phyloP scores from a whole-genome alignment of 306 rosid genomes.

The Boehmeria nivea region DNA sequence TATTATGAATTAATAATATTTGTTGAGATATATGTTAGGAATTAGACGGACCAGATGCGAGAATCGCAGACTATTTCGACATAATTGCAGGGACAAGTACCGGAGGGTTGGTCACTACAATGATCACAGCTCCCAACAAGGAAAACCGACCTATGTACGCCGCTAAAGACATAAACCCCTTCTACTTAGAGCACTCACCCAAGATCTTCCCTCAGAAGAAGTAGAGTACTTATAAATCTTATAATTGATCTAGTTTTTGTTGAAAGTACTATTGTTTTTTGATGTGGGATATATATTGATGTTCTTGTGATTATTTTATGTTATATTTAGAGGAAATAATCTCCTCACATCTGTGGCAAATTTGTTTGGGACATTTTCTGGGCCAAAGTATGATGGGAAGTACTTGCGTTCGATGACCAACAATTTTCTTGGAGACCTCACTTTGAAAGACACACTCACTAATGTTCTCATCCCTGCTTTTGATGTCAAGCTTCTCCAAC shows the following conservation, averaged over 20 bases:
- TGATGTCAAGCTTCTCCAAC: conserved; percentile 9
- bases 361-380: background rate
- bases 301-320: too few relatives aligned
- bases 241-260: background rate
- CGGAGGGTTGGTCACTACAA: conserved; percentile 31
- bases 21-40: conserved; percentile 16
- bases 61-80: conserved; percentile 37
- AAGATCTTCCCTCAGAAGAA: conserved; percentile 21
- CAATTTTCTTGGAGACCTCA: conserved; percentile 8
- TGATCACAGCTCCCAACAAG: conserved; percentile 30
- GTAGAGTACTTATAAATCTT: background rate
- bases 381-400: conserved; percentile 8
- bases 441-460: conserved; percentile 15
- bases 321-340: background rate
- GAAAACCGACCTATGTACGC: conserved; percentile 25
- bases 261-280: too few relatives aligned
- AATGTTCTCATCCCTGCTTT: conserved; percentile 34
- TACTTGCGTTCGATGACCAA: background rate
- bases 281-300: background rate
- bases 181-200: conserved; percentile 25
- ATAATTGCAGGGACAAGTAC: conserved; percentile 43
- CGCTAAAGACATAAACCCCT: conserved; percentile 19
- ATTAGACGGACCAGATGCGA: conserved; percentile 29
- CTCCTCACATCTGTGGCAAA: background rate
- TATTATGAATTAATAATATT: too few relatives aligned